Conservation (phyloP, 768 basidiomycete genomes). For the Phanerochaete carnosa region DNA sequence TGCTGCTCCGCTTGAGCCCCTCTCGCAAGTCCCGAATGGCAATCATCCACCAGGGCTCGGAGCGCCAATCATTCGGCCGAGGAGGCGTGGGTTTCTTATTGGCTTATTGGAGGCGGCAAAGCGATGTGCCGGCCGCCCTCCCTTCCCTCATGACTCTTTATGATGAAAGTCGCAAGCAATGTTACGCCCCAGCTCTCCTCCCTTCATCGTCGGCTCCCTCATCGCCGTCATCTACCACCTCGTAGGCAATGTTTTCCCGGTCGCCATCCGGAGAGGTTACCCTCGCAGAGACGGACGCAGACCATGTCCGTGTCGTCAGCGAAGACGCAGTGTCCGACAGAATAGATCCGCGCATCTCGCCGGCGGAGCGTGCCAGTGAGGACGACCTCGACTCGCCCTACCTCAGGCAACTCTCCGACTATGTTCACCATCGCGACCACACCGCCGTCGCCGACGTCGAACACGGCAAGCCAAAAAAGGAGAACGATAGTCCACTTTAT, state of each 20-base stretch:
- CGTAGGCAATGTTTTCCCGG: constrained; percentile 2
- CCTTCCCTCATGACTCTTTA: background rate
- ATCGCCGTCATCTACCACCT: background rate
- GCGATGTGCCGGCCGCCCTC: background rate
- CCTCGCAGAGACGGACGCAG: constrained; percentile 3
- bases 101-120: background rate
- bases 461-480: constrained; percentile 1
- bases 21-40: too few species aligned
- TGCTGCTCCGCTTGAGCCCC: too few species aligned
- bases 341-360: constrained; percentile 37
- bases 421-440: constrained; percentile 24
- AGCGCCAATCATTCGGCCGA: background rate
- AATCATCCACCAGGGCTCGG: background rate
- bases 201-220: background rate
- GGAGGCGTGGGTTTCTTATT: background rate
- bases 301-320: constrained; percentile 14
- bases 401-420: constrained; percentile 29
- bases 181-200: background rate
- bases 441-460: constrained; percentile 10
- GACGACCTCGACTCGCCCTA: constrained; percentile 32
- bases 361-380: constrained; percentile 28
- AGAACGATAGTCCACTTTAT: constrained; percentile 20
- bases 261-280: constrained; percentile 9
- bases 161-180: background rate
- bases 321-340: constrained; percentile 23